Base-by-base conservation (phyloP, 129 eudicot genomes). In the Cynara cardunculus region DNA sequence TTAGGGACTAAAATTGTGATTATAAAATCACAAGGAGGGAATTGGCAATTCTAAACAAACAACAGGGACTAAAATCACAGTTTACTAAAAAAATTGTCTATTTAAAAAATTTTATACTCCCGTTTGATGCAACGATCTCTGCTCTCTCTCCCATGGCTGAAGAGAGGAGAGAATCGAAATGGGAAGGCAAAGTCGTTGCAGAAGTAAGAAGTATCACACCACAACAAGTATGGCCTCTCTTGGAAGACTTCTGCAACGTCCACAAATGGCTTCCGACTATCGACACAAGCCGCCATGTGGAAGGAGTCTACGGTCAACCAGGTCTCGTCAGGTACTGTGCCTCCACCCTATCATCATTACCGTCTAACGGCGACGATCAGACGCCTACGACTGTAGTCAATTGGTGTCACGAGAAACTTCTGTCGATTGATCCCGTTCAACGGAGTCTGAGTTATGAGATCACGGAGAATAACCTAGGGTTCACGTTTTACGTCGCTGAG, bases 191-290 rank as follows among this genome's bases (percentile, higher is more conserved):
- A 83, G 69, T 62, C 16, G 75, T 46, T 1, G 83, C 80, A 34
- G 83, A 78, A 9, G 37, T 92, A 25, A 80, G 14, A 72, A 66
- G 41, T 61, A 14, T 71, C 39, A 69, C 74, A 30, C 72, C 97
- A 8, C 82, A 88, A 2, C 78, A 88, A 69, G 82, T 87, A 24
- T 91, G 98, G 98, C 85, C 91, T 2, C 81, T 89, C 9, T 27
- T 94, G n/a, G 83, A 83, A 75, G 97, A 94, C 81, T 94, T 91
- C 64, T 89, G 90, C 84, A 74, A 35, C 87, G 8, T 91, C 32
- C 78, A 91, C 86, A 89, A 88, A 71, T 88, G 88, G 87, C 89
- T 91, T 7, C 95, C 98, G 1, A 76, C 71, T 62, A 75, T 91
- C 2, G 88, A 88, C 74, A 79, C 91, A 11, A 91, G 95, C 67